These are phyloP conservation scores for Ustilago sp. DNA, from an alignment of 1,284 basidiomycete species.

Conservation along the genomic window DNA sequence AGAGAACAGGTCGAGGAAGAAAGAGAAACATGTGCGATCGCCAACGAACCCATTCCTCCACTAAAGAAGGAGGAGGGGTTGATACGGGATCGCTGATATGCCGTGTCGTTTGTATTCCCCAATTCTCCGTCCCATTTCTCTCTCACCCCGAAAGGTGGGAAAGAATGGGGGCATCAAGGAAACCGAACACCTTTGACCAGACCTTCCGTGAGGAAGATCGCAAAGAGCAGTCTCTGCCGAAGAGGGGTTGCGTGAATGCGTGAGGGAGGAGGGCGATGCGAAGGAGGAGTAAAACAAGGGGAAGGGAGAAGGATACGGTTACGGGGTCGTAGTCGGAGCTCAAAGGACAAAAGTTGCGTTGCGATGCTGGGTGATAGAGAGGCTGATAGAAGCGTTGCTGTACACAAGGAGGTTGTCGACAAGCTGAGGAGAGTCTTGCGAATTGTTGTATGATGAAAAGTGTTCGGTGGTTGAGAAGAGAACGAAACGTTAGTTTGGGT, in stretches of 20 bases:
- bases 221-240: slow-evolving; percentile 53
- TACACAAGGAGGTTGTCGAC: neutral
- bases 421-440: neutral
- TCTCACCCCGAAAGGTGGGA: neutral
- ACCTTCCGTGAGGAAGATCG: slow-evolving; percentile 10
- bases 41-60: slow-evolving; percentile 55
- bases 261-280: neutral
- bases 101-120: slow-evolving; percentile 48
- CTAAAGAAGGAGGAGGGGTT: slow-evolving; percentile 45
- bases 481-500: neutral
- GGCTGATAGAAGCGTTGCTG: neutral
- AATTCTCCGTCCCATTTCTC: slow-evolving; percentile 34
- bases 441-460: neutral
- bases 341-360: neutral
- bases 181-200: slow-evolving; percentile 51
- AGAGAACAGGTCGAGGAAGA: neutral
- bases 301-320: neutral
- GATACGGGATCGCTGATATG: slow-evolving; percentile 46
- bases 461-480: neutral
- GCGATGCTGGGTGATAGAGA: neutral
- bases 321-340: neutral
- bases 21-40: slow-evolving; percentile 30
- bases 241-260: slow-evolving; percentile 28
- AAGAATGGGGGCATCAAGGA: slow-evolving; percentile 29
- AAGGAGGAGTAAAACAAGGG: neutral